Conservation (phyloP, 495 filamentous ascomycete species). For the Trichoderma reesei region DNA sequence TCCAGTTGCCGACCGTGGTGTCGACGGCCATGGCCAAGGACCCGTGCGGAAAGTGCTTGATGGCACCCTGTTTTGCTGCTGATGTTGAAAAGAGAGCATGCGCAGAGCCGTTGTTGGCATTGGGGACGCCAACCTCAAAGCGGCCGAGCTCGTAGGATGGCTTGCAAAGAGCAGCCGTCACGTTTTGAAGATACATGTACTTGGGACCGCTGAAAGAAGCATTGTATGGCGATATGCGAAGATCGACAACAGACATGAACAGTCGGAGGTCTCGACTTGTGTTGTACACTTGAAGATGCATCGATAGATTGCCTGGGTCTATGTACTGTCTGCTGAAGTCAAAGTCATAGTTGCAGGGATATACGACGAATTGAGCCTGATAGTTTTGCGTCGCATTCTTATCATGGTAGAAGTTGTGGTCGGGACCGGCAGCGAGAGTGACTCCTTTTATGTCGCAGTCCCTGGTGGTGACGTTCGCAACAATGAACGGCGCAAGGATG, state of each 20-base stretch:
- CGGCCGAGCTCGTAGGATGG: constrained; percentile 10
- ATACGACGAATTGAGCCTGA: constrained; percentile 12
- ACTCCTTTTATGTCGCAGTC: constrained; percentile 12
- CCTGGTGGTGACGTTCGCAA: constrained; percentile 13
- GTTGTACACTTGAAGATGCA: not conserved
- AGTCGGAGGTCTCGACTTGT: constrained; percentile 4
- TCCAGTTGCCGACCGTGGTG: not conserved
- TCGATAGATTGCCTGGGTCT: not conserved
- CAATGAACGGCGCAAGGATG: constrained; percentile 10
- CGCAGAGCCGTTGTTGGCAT: not conserved
- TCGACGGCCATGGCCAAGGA: constrained; percentile 12
- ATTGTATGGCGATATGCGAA: constrained; percentile 11
- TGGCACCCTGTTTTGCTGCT: not conserved
- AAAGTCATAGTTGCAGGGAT: constrained; percentile 12
- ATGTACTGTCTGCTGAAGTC: not conserved
- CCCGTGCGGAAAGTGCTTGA: constrained; percentile 4
- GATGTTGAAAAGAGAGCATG: constrained; percentile 8
- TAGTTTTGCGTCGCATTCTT: constrained; percentile 14
- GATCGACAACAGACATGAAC: constrained; percentile 14
- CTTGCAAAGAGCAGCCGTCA: constrained; percentile 13
- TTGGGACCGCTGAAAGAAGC: not conserved
- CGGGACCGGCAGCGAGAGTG: constrained; percentile 12
- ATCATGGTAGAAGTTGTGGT: constrained; percentile 13
- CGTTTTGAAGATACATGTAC: constrained; percentile 14
- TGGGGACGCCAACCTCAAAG: constrained; percentile 7